phyloP scores from a whole-genome alignment of 768 basidiomycete genomes.

The Multifurca ochricompacta region DNA sequence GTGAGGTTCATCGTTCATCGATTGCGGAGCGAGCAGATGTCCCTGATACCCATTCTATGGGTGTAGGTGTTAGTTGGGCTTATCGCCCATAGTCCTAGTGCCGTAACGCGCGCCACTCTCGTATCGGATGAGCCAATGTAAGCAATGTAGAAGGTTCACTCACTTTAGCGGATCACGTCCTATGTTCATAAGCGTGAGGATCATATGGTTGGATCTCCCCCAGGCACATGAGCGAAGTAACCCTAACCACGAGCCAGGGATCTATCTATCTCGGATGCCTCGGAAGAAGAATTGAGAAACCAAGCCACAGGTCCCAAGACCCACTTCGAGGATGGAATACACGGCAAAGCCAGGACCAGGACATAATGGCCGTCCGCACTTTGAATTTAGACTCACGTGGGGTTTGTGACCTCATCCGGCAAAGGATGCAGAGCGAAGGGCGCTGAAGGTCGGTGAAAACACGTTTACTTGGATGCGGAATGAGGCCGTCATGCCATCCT shows the following conservation, averaged over 20 bases:
- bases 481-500: neutral
- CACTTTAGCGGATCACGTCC: neutral
- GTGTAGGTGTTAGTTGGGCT: neutral
- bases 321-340: neutral
- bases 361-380: neutral
- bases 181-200: neutral
- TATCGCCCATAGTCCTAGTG: neutral
- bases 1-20: slow-evolving; percentile 1
- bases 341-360: neutral
- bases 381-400: slow-evolving; percentile 8
- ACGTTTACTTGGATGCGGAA: neutral
- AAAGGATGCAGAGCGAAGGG: neutral
- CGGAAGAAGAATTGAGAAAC: no score
- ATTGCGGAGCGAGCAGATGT: neutral
- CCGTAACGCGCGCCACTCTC: slow-evolving; percentile 2
- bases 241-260: no score
- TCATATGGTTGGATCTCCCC: slow-evolving; percentile 3
- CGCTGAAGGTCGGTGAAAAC: neutral
- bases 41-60: neutral
- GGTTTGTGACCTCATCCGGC: slow-evolving; percentile 12
- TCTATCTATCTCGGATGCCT: no score
- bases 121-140: neutral
- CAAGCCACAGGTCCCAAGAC: neutral
- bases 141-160: neutral
- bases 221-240: neutral